Conservation (phyloP, 2,329 filamentous ascomycete genomes). For the Alternaria triticimaculans region DNA sequence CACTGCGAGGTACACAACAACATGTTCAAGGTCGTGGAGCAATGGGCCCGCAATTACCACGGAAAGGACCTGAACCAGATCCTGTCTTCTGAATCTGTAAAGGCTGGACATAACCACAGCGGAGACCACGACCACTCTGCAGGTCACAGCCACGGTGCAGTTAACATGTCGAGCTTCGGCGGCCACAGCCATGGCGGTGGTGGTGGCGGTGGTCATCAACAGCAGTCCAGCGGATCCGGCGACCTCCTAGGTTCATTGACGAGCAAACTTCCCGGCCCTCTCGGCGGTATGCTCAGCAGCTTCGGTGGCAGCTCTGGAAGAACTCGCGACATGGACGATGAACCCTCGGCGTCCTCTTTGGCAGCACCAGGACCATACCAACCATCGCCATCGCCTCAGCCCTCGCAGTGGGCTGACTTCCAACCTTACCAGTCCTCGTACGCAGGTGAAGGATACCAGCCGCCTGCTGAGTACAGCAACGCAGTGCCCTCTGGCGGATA, state of each 20-base stretch:
- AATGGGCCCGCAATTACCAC: slow-evolving; percentile 77
- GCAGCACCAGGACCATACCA: slow-evolving; percentile 20
- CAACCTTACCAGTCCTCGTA: slow-evolving; percentile 47
- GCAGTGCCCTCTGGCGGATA: slow-evolving; percentile 31
- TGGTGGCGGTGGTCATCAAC: slow-evolving; percentile 1
- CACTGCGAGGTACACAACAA: slow-evolving; percentile 78
- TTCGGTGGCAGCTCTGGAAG: slow-evolving; percentile 27
- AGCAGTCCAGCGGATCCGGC: slow-evolving; percentile 17
- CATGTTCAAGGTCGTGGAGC: slow-evolving; percentile 87
- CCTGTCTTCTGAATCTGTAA: slow-evolving; percentile 85
- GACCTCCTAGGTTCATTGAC: slow-evolving; percentile 34
- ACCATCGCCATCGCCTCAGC: slow-evolving; percentile 33
- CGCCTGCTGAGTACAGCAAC: slow-evolving; percentile 36
- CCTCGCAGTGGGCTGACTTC: slow-evolving; percentile 39
- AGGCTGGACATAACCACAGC: slow-evolving; percentile 78
- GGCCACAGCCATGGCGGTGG: slow-evolving; percentile 26
- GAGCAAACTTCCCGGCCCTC: slow-evolving; percentile 26
- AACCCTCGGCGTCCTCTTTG: slow-evolving; percentile 19
- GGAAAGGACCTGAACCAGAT: slow-evolving; percentile 72
- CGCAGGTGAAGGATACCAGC: slow-evolving; percentile 36
- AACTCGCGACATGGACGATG: slow-evolving; percentile 34
- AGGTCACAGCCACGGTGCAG: slow-evolving; percentile 39
- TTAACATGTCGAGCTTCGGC: slow-evolving; percentile 32
- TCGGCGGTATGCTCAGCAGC: slow-evolving; percentile 23
- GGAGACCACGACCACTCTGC: slow-evolving; percentile 43